Percentiles rank a stretch among this genome's conserved stretches.
These are phyloP conservation scores for Triticum urartu DNA, from an alignment of 176 grass and related monocot genomes.

Conservation along the genomic window DNA sequence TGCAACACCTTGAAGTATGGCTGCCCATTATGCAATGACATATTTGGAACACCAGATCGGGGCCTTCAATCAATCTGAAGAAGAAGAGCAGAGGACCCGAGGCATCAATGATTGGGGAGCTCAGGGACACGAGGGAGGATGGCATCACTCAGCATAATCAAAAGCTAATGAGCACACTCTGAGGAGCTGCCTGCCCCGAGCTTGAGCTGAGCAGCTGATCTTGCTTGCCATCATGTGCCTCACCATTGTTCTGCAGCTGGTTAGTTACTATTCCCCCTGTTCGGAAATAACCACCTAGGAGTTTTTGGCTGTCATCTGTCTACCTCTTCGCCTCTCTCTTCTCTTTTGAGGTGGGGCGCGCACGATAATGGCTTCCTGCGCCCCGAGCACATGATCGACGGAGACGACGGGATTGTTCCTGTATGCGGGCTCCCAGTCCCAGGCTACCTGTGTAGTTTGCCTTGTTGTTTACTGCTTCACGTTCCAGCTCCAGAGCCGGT, in stretches of 20 bases:
- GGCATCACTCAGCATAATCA: not conserved
- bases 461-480: constrained; percentile 46
- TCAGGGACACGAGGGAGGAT: not conserved
- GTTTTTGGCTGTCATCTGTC: not conserved
- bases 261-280: not conserved
- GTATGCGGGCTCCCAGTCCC: constrained; percentile 5
- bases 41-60: constrained; percentile 10
- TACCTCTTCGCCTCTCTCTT: not conserved
- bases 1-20: not conserved
- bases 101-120: constrained; percentile 3
- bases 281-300: not conserved
- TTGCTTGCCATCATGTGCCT: not conserved
- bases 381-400: constrained; percentile 45
- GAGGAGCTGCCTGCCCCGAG: not conserved
- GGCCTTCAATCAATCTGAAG: constrained; percentile 13
- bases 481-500: constrained; percentile 31
- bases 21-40: not conserved
- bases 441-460: constrained; percentile 22
- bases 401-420: constrained; percentile 14
- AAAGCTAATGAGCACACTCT: not conserved
- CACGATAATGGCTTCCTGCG: constrained; percentile 6
- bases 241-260: constrained; percentile 5
- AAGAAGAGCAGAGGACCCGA: constrained; percentile 17
- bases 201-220: not conserved
- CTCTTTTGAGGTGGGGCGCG: too few relatives aligned